Percentiles rank a stretch among this genome's conserved stretches.
phyloP scores from a whole-genome alignment of 163 green algal species.

The Chlorella variabilis region DNA sequence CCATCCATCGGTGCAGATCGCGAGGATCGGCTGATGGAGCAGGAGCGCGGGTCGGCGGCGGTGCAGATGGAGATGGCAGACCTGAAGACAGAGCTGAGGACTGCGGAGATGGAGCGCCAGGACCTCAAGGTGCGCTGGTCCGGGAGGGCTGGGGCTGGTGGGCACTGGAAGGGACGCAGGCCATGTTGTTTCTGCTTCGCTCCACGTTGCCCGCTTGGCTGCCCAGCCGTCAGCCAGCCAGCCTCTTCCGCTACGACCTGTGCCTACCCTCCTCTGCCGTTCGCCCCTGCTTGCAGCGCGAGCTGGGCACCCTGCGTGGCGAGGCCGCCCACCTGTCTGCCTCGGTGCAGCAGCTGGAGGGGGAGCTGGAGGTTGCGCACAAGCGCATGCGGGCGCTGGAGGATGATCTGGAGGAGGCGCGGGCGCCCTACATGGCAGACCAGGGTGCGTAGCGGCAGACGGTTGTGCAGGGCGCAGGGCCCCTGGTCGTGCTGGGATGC shows the following conservation, averaged over 20 bases:
- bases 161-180: no score
- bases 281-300: background rate
- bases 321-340: background rate
- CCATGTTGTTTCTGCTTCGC: background rate
- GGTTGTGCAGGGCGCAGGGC: no score
- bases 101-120: slow-evolving; percentile 25
- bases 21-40: slow-evolving; percentile 17
- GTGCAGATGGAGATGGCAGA: slow-evolving; percentile 6
- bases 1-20: background rate
- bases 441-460: slow-evolving; percentile 4
- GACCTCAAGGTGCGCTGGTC: background rate
- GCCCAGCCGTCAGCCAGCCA: background rate
- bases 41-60: slow-evolving; percentile 6
- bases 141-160: background rate
- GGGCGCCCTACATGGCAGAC: background rate
- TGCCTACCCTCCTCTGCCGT: background rate
- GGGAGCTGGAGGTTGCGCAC: background rate
- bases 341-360: background rate
- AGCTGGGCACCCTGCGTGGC: slow-evolving; percentile 4
- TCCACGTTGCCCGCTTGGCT: background rate
- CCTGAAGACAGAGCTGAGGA: slow-evolving; percentile 26
- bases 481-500: no score
- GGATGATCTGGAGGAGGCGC: slow-evolving; percentile 29
- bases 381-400: background rate
- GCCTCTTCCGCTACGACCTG: background rate